Conservation (phyloP, 2,329 filamentous ascomycete genomes). For the Aspergillus sp. region DNA sequence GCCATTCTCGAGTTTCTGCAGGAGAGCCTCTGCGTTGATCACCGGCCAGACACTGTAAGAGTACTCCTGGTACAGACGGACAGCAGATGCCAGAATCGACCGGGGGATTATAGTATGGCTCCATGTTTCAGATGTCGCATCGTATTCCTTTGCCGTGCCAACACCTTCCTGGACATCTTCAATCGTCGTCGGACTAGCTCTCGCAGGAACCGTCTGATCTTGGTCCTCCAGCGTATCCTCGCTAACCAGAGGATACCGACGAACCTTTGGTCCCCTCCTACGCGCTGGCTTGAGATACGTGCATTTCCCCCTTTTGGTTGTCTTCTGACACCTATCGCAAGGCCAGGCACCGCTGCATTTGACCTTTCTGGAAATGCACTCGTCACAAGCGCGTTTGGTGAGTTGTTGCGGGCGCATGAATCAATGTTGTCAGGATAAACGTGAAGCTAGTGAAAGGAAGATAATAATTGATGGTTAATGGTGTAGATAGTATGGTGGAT, state of each 20-base stretch:
- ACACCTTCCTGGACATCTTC: neutral
- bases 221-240: no score
- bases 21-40: conserved; percentile 14
- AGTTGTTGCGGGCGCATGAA: conserved; percentile 8
- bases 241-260: conserved; percentile 3
- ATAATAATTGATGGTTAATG: no score
- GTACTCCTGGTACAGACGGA: conserved; percentile 16
- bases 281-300: conserved; percentile 22
- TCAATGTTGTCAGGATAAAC: neutral
- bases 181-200: neutral
- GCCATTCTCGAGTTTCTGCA: conserved; percentile 7
- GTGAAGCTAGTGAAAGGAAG: no score
- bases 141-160: neutral
- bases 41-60: conserved; percentile 28
- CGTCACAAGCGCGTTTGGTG: conserved; percentile 26
- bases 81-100: conserved; percentile 9
- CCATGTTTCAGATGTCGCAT: neutral
- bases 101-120: conserved; percentile 5
- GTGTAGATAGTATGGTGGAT: no score
- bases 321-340: conserved; percentile 20
- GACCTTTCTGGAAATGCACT: conserved; percentile 25
- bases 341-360: conserved; percentile 24
- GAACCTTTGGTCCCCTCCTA: conserved; percentile 23
- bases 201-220: neutral
- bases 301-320: conserved; percentile 15